Conservation (phyloP, 2,329 filamentous ascomycete genomes). For the Dactylonectria estremocensis region DNA sequence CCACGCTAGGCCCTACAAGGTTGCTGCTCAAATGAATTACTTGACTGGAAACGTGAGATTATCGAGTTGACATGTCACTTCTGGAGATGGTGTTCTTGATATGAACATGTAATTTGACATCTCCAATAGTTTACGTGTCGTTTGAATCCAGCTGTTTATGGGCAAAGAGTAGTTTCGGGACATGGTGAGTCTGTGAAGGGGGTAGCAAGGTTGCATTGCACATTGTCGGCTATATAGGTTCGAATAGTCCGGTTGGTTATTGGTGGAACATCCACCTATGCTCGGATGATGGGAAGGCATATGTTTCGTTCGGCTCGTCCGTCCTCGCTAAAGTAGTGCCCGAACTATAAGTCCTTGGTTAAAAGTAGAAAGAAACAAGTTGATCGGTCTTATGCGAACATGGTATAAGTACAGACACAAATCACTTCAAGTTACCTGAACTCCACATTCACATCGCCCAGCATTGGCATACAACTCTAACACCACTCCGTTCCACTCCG, state of each 20-base stretch:
- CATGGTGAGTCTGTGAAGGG: too few relatives aligned
- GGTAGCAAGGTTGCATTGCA: neutral
- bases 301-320: neutral
- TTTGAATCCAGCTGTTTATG: too few relatives aligned
- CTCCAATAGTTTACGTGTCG: neutral
- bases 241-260: neutral
- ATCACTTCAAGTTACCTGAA: neutral
- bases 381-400: too few relatives aligned
- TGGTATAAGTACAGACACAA: neutral
- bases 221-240: neutral
- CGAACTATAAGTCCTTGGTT: neutral
- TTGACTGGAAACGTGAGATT: too few relatives aligned
- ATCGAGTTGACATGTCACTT: too few relatives aligned
- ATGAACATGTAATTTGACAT: too few relatives aligned
- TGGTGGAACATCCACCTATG: constrained; percentile 5
- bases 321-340: neutral
- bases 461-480: neutral
- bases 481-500: neutral
- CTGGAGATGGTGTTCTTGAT: too few relatives aligned
- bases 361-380: neutral
- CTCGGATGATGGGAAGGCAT: neutral
- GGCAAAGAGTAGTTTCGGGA: too few relatives aligned
- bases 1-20: neutral
- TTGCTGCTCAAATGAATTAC: neutral
- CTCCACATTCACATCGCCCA: neutral